Percentiles rank a stretch among this genome's conserved stretches.
Evolutionary conservation across 495 filamentous ascomycete species (phyloP).

Genomic region (Penicillium coffeae): DNA sequence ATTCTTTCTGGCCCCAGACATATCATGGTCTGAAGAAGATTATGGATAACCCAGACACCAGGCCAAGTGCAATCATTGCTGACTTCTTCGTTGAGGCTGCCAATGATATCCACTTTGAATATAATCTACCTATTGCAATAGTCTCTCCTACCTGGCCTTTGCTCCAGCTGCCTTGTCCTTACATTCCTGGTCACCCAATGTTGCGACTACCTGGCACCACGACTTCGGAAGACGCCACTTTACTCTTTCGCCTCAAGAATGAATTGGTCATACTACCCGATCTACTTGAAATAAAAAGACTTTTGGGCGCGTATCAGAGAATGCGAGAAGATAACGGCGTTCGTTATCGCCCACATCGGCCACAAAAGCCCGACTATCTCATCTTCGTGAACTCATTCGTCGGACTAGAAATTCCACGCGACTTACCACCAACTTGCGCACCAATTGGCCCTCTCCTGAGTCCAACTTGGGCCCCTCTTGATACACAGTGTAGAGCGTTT

Average conservation of each 20-base stretch:
- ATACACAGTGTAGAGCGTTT: constrained; percentile 16
- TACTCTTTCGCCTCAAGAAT: constrained; percentile 29
- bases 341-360: constrained; percentile 11
- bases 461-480: constrained; percentile 24
- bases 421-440: constrained; percentile 31
- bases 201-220: constrained; percentile 30
- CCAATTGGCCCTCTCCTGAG: constrained; percentile 33
- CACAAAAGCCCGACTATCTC: constrained; percentile 37
- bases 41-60: constrained; percentile 14
- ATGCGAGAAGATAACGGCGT: constrained; percentile 32
- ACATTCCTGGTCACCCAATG: constrained; percentile 37
- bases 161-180: constrained; percentile 28
- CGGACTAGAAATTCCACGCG: constrained; percentile 35
- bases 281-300: constrained; percentile 19
- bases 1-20: constrained; percentile 36
- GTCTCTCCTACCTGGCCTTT: constrained; percentile 37
- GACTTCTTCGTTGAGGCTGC: constrained; percentile 39
- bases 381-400: constrained; percentile 40
- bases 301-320: constrained; percentile 19
- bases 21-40: constrained; percentile 26
- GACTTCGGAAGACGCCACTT: constrained; percentile 30
- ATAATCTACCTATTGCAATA: constrained; percentile 30
- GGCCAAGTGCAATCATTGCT: constrained; percentile 32
- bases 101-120: constrained; percentile 29
- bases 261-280: constrained; percentile 20